phyloP scores from a whole-genome alignment of 345 rosid genomes.

The Eucalyptus curtisii region DNA sequence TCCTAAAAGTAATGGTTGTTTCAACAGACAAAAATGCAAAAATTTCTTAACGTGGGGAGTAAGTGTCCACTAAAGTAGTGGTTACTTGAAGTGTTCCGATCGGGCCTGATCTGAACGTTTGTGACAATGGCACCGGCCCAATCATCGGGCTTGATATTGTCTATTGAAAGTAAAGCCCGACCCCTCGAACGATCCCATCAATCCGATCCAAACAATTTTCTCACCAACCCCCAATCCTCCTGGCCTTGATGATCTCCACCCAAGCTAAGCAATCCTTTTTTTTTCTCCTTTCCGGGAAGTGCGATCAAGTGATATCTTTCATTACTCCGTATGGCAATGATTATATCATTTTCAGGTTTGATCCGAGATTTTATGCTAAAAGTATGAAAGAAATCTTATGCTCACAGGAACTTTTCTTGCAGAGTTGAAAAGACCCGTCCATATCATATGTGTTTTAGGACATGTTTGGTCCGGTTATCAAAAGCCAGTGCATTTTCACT shows the following conservation, averaged over 20 bases:
- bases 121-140: background rate
- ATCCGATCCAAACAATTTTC: background rate
- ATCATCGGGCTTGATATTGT: background rate
- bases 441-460: background rate
- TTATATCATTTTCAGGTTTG: background rate
- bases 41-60: background rate
- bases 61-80: background rate
- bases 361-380: background rate
- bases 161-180: background rate
- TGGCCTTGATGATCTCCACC: background rate
- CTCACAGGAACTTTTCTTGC: background rate
- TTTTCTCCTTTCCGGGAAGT: background rate
- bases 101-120: background rate
- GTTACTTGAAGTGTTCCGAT: background rate
- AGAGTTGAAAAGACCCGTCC: background rate
- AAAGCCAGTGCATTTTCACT: background rate
- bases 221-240: background rate
- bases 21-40: background rate
- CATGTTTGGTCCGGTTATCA: background rate
- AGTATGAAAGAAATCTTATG: background rate
- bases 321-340: background rate
- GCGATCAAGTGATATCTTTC: background rate
- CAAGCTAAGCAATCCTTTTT: background rate
- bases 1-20: background rate
- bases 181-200: background rate